phyloP scores from a whole-genome alignment of 306 rosid genomes.

The Chamaecrista fasciculata region DNA sequence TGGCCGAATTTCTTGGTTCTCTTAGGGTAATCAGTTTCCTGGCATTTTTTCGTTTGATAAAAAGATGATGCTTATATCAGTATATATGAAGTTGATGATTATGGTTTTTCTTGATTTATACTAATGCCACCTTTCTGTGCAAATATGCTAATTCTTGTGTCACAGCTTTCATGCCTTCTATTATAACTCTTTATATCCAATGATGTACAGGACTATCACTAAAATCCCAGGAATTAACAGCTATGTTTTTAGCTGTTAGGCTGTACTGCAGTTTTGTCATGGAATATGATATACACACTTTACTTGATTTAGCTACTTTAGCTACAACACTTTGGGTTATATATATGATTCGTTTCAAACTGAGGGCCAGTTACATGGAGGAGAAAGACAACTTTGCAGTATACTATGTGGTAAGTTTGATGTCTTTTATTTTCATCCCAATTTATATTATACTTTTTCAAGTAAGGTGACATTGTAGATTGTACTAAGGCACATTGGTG shows the following conservation, averaged over 20 bases:
- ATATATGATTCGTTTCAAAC: conserved; percentile 89
- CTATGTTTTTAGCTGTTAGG: conserved; percentile 92
- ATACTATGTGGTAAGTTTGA: conserved; percentile 76
- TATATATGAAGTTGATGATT: background rate
- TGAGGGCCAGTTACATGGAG: conserved; percentile 97
- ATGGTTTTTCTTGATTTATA: background rate
- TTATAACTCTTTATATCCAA: background rate
- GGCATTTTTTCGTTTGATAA: background rate
- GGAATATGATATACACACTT: conserved; percentile 97
- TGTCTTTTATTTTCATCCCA: background rate
- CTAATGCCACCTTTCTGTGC: background rate
- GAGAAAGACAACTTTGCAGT: conserved; percentile 94
- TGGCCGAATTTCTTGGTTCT: background rate
- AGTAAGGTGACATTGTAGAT: background rate
- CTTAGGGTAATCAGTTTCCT: background rate
- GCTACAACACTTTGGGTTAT: conserved; percentile 90
- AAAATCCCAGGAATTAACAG: conserved; percentile 92
- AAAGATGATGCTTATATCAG: background rate
- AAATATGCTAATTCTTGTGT: background rate
- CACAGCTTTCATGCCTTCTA: background rate
- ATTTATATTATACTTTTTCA: background rate
- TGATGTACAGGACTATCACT: conserved; percentile 77
- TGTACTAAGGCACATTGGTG: background rate
- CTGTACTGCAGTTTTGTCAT: conserved; percentile 93
- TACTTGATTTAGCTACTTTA: conserved; percentile 85